Evolutionary conservation across 2,329 filamentous ascomycete species (phyloP), one percentile per base, ranked within the genome.

Genomic region (Penicillium sp.): DNA sequence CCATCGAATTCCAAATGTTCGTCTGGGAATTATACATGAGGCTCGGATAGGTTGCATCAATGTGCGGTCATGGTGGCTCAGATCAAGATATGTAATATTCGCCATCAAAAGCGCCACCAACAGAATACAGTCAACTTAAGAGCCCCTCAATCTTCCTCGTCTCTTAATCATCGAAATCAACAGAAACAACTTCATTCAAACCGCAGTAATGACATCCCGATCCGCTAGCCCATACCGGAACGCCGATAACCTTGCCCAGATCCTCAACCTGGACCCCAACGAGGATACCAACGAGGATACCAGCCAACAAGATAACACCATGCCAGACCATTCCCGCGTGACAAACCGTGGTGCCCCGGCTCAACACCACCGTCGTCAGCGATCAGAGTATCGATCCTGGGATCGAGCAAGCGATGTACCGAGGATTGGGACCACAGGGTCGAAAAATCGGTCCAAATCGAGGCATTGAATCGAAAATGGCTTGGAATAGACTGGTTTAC

Each of bases 401-500:
- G 42, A 59, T 55, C 52, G 62, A 43, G 62, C 58, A 49, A 56
- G 55, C 59, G 39, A 66, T 54, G 14, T 49, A 46, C 45, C 54
- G 14, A 25, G 31, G 26, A 13, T 7, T 11, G 59, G 62, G 10
- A 48, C 5, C 43, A 64, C 64, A 11, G 62, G 61, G 14, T 54
- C 61, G 4, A 66, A 52, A 42, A 50, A 58, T 57, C 45, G 61
- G 25, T 61, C 62, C 19, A 53, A 25, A 1, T 59, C 62, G 16
- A 54, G 62, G 21, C 62, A 65, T 56, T 66, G 39, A 31, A 58
- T 14, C 6, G 46, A 13, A 27, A 49, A 11, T 27, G 31, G 4
- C 21, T 3, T 19, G 14, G 14, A 33, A 6, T 14, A 50, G 19
- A n/a, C 33, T 4, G 13, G 10, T 23, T 14, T 23, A 3, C 4